These are phyloP conservation scores for Talaromyces nanjingensis DNA, from an alignment of 495 filamentous ascomycete species.

Conservation along the genomic window DNA sequence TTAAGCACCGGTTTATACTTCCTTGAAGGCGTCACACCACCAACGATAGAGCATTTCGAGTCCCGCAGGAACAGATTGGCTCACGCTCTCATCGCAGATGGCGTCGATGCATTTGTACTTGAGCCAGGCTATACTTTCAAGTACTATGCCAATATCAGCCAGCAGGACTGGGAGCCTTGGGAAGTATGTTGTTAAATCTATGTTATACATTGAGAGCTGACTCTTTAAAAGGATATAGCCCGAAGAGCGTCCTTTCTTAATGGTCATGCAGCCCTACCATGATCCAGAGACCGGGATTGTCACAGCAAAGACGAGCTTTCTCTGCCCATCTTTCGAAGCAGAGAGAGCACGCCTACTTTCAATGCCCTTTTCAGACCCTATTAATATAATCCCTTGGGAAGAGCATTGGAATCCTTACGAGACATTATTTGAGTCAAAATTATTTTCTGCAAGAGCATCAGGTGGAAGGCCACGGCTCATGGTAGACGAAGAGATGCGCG, in stretches of 20 bases:
- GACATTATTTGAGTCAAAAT: conserved; percentile 31
- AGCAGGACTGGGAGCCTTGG: conserved; percentile 51
- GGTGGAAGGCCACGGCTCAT: conserved; percentile 28
- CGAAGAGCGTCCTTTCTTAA: conserved; percentile 50
- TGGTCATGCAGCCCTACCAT: conserved; percentile 38
- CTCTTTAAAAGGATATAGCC: conserved; percentile 20
- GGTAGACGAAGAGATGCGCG: conserved; percentile 52
- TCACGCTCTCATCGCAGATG: conserved; percentile 34
- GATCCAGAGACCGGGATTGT: conserved; percentile 23
- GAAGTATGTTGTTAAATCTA: too few species aligned
- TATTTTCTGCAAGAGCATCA: conserved; percentile 13
- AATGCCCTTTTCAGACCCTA: conserved; percentile 37
- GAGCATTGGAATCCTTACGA: conserved; percentile 52
- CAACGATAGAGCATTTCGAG: conserved; percentile 34
- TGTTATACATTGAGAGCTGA: not conserved
- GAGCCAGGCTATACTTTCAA: conserved; percentile 53
- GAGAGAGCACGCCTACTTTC: conserved; percentile 42
- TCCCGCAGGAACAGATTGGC: conserved; percentile 39
- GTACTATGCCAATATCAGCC: conserved; percentile 49
- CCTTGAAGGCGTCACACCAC: conserved; percentile 33
- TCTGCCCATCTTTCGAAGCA: conserved; percentile 48
- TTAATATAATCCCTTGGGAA: conserved; percentile 45
- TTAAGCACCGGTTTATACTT: conserved; percentile 36
- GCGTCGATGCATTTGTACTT: conserved; percentile 42
- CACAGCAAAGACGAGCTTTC: conserved; percentile 41